These are phyloP conservation scores for Byssoonygena ceratinophila DNA, from an alignment of 2,329 filamentous ascomycete species.

Conservation along the genomic window DNA sequence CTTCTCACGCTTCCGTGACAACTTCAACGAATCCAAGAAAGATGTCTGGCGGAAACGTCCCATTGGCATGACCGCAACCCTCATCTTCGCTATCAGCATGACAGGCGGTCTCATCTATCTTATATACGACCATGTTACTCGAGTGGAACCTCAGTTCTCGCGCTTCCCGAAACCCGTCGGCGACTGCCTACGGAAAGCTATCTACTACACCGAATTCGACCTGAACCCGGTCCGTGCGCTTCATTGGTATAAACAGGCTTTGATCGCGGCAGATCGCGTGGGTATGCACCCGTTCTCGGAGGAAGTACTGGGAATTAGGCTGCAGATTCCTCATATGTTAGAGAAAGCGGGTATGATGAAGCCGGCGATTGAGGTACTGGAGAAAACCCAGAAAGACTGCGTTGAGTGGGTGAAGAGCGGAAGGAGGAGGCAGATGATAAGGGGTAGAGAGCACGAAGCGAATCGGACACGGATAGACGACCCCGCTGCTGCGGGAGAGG, in stretches of 20 bases:
- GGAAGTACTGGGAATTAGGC: constrained; percentile 79
- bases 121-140: constrained; percentile 36
- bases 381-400: constrained; percentile 63
- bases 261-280: constrained; percentile 60
- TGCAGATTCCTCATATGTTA: constrained; percentile 68
- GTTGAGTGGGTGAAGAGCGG: constrained; percentile 33
- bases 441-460: constrained; percentile 14
- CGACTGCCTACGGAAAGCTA: constrained; percentile 61
- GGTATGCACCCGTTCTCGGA: constrained; percentile 82
- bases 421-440: constrained; percentile 19
- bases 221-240: constrained; percentile 66
- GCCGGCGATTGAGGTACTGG: constrained; percentile 64
- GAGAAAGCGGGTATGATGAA: constrained; percentile 63
- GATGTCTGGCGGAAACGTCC: constrained; percentile 37
- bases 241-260: constrained; percentile 70
- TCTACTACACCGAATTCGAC: constrained; percentile 74
- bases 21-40: constrained; percentile 29
- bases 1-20: constrained; percentile 25
- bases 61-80: constrained; percentile 33
- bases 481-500: constrained; percentile 10
- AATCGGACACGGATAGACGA: constrained; percentile 10
- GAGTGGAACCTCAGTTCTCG: constrained; percentile 33
- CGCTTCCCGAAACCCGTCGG: constrained; percentile 38
- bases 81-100: constrained; percentile 31
- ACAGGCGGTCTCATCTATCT: constrained; percentile 31